Evolutionary conservation across 805 yeast genomes (phyloP).

Genomic region (Candida xyloterini): DNA sequence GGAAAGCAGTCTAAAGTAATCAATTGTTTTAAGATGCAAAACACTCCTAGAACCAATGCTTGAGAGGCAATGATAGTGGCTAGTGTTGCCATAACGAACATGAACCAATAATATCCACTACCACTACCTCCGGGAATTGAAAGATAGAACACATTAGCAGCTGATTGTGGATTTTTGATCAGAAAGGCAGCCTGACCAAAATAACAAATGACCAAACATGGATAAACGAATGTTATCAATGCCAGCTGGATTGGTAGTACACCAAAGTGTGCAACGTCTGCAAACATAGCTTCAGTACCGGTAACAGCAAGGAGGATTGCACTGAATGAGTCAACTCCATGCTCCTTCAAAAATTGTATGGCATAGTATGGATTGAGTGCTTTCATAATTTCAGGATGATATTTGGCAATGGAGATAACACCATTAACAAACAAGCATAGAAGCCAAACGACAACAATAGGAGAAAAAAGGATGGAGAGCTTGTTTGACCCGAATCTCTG

Average conservation of each 20-base stretch:
- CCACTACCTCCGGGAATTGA: slow-evolving; percentile 50
- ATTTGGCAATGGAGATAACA: slow-evolving; percentile 39
- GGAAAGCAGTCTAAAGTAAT: slow-evolving; percentile 56
- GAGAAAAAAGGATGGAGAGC: slow-evolving; percentile 51
- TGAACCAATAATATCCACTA: slow-evolving; percentile 46
- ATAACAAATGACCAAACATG: slow-evolving; percentile 49
- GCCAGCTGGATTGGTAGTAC: slow-evolving; percentile 48
- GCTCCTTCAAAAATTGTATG: slow-evolving; percentile 37
- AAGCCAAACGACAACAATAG: slow-evolving; percentile 53
- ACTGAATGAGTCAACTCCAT: slow-evolving; percentile 40
- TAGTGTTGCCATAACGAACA: slow-evolving; percentile 51
- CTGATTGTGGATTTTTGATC: slow-evolving; percentile 37
- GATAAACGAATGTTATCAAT: slow-evolving; percentile 45
- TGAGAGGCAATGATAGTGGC: slow-evolving; percentile 60
- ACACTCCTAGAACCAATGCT: slow-evolving; percentile 55
- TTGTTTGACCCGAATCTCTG: slow-evolving; percentile 51
- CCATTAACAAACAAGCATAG: slow-evolving; percentile 45
- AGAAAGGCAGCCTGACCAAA: slow-evolving; percentile 58
- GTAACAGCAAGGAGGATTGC: slow-evolving; percentile 55
- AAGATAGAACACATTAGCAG: slow-evolving; percentile 43
- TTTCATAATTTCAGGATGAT: slow-evolving; percentile 42
- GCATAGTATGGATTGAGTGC: slow-evolving; percentile 54
- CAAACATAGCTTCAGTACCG: slow-evolving; percentile 64
- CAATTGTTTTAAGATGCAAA: slow-evolving; percentile 49
- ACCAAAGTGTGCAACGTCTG: slow-evolving; percentile 59